These are phyloP conservation scores for Cercospora janseana DNA, from an alignment of 2,329 filamentous ascomycete genomes.

Conservation along the genomic window DNA sequence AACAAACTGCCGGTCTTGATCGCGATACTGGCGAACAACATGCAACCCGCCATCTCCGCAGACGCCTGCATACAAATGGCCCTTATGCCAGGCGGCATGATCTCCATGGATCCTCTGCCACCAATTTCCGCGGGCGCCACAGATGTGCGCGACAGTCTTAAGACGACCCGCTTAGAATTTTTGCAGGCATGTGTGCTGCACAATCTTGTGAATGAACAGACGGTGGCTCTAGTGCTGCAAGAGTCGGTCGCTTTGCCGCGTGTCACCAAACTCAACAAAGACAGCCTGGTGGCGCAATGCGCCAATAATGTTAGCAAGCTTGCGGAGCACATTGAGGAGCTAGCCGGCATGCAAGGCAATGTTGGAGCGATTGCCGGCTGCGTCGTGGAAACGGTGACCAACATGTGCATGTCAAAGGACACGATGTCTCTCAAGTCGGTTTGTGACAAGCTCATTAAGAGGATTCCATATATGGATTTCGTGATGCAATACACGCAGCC, in stretches of 20 bases:
- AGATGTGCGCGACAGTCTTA: conserved; percentile 56
- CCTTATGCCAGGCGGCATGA: conserved; percentile 50
- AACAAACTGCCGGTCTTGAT: conserved; percentile 66
- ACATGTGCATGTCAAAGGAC: conserved; percentile 67
- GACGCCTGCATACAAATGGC: conserved; percentile 67
- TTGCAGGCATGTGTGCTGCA: conserved; percentile 88
- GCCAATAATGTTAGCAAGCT: conserved; percentile 71
- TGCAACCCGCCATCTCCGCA: conserved; percentile 59
- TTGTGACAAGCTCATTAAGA: conserved; percentile 70
- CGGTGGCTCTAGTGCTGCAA: conserved; percentile 77
- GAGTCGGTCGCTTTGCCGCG: conserved; percentile 76
- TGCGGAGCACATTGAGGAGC: conserved; percentile 72
- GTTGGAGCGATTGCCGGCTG: conserved; percentile 81
- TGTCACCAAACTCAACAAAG: conserved; percentile 72
- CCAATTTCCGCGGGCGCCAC: conserved; percentile 60
- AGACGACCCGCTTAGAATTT: conserved; percentile 75
- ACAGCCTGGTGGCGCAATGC: conserved; percentile 75
- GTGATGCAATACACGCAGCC: conserved; percentile 73
- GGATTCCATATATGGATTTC: conserved; percentile 69
- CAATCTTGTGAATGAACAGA: conserved; percentile 72
- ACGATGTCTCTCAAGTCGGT: conserved; percentile 76
- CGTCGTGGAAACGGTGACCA: conserved; percentile 51
- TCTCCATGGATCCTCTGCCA: conserved; percentile 66
- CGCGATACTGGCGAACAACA: conserved; percentile 55
- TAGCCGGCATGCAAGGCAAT: conserved; percentile 90